Conservation (phyloP, 2,329 filamentous ascomycete genomes). For the Talaromyces sp. region DNA sequence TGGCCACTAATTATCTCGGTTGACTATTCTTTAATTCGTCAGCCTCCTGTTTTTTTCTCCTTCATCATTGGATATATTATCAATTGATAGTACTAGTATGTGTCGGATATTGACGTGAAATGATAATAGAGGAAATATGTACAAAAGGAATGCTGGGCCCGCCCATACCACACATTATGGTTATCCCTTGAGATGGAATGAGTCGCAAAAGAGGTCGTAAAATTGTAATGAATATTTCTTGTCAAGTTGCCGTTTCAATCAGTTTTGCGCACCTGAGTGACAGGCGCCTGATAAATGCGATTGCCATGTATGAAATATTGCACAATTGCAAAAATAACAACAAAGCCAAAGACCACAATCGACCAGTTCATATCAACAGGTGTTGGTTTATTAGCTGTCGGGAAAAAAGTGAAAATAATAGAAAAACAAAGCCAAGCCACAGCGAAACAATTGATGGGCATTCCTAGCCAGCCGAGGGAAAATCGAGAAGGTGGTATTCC, state of each 20-base stretch:
- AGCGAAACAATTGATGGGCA: constrained; percentile 33
- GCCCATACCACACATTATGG: neutral
- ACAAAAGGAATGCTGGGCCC: constrained; percentile 3
- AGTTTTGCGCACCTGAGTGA: constrained; percentile 25
- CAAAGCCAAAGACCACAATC: constrained; percentile 27
- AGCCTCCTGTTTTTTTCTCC: neutral
- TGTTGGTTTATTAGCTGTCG: constrained; percentile 26
- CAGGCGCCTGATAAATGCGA: constrained; percentile 25
- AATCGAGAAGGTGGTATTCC: constrained; percentile 26
- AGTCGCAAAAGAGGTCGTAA: neutral
- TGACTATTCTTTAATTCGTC: neutral
- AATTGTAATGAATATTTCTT: neutral
- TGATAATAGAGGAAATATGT: constrained; percentile 13
- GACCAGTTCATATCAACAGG: constrained; percentile 30
- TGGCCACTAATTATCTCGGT: constrained; percentile 17
- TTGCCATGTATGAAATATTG: constrained; percentile 25
- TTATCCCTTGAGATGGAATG: neutral
- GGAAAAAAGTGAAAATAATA: constrained; percentile 36
- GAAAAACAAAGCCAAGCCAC: constrained; percentile 30
- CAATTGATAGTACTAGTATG: no score
- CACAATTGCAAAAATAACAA: constrained; percentile 26
- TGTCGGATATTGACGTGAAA: neutral
- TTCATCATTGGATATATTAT: no score
- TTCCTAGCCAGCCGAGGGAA: constrained; percentile 30
- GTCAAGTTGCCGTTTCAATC: constrained; percentile 5